A percentile compares a stretch with the other conserved stretches of the same genome.
Evolutionary conservation across 805 yeast genomes (phyloP).

Genomic region (Ogataea methylovora): DNA sequence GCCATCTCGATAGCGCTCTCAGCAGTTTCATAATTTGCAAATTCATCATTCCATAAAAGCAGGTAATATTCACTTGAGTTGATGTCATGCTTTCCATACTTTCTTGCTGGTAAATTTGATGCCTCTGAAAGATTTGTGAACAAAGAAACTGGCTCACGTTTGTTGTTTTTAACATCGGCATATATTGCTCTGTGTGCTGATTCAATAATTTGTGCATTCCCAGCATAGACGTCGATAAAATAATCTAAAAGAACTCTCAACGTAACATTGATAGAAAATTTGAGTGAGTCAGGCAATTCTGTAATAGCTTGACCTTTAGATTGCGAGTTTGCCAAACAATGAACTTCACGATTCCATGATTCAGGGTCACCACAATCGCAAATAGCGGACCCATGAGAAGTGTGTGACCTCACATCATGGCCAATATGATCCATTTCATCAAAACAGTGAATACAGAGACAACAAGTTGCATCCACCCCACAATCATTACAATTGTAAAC

Average conservation of each 20-base stretch:
- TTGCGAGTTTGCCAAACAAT: slow-evolving; percentile 32
- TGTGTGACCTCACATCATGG: slow-evolving; percentile 53
- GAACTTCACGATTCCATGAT: slow-evolving; percentile 48
- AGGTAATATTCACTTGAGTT: slow-evolving; percentile 36
- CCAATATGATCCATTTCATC: slow-evolving; percentile 59
- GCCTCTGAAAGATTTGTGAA: slow-evolving; percentile 30
- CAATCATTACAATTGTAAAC: slow-evolving; percentile 72
- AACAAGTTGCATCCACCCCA: slow-evolving; percentile 74
- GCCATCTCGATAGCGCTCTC: neutral
- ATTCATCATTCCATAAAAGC: slow-evolving; percentile 74
- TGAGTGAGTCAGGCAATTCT: slow-evolving; percentile 14
- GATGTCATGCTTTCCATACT: slow-evolving; percentile 29
- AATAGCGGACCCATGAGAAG: slow-evolving; percentile 44
- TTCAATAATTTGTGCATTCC: too few relatives aligned
- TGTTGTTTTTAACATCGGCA: too few relatives aligned
- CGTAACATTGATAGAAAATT: slow-evolving; percentile 17
- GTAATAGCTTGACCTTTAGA: slow-evolving; percentile 3
- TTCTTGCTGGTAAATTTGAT: slow-evolving; percentile 24
- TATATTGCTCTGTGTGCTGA: too few relatives aligned
- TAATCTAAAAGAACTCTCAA: slow-evolving; percentile 29
- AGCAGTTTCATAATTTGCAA: slow-evolving; percentile 43
- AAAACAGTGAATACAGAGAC: slow-evolving; percentile 66
- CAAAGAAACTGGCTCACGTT: slow-evolving; percentile 30
- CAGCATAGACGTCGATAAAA: slow-evolving; percentile 30
- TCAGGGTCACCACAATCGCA: slow-evolving; percentile 71